Evolutionary conservation across 2,329 filamentous ascomycete species (phyloP), one percentile per base, ranked within the genome.

Genomic region (Cercospora berteroae): DNA sequence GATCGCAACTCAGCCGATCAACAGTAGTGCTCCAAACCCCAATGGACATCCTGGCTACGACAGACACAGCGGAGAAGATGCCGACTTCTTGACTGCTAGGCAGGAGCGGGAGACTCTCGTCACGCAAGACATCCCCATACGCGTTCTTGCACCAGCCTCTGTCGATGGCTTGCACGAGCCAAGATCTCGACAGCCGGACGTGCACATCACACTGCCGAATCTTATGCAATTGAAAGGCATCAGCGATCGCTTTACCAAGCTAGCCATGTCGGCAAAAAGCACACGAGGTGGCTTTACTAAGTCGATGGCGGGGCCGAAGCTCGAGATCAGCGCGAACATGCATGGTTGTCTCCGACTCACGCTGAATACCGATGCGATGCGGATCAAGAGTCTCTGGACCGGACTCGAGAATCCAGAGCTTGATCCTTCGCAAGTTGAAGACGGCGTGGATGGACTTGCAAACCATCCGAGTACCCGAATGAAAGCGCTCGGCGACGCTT

Each of bases 111-210:
- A 97, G 78, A 96, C 95, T 70, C 86, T 96, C 73, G 91, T 99
- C 75, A 97, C 93, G 0, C 95, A 99, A 77, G 93, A 98, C 79
- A 91, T 99, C 44, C 95, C 95, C n/a, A 90, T 98, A 52, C 90
- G 94, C 18, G 93, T 99, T 1, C 86, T 99, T 9, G 89, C 92
- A 66, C 89, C 92, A 2, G 88, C 90, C 62, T 90, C 88, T 0
- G 93, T 98, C n/a, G 91, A 95, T 75, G 91, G 89, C n/a, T 89
- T 98, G 69, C 93, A 96, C 81, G 94, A 99, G 81, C 95, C 95
- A 13, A 89, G 89, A 68, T 93, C 94, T 67, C 89, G 92, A 67
- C 93, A 97, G 74, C 93, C 94, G 44, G 95, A 98, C 75, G 94
- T 97, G 2, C 91, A 98, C 80, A 96, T 99, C 76, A 89, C 93